Conservation (phyloP, 768 basidiomycete species). For the Inosperma sp. region DNA sequence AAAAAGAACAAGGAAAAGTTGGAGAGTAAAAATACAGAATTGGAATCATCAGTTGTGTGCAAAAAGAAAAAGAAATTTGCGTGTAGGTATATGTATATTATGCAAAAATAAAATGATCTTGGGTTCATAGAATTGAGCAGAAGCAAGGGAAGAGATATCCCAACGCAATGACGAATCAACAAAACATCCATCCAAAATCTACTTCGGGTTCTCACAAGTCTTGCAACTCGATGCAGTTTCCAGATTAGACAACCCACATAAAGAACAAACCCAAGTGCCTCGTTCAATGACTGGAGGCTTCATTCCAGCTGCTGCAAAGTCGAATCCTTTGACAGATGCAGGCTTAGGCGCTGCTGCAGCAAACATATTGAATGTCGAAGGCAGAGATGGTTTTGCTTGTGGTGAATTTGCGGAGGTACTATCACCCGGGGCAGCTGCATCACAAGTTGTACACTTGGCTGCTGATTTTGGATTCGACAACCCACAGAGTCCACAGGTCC, state of each 20-base stretch:
- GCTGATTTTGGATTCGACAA: constrained; percentile 44
- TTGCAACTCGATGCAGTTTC: constrained; percentile 41
- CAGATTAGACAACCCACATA: constrained; percentile 48
- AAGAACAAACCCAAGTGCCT: constrained; percentile 49
- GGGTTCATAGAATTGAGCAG: not conserved
- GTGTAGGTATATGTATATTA: too few species aligned
- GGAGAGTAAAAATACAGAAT: too few species aligned
- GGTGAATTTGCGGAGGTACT: not conserved
- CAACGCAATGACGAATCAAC: not conserved
- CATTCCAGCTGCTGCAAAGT: constrained; percentile 57
- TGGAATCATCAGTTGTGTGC: too few species aligned
- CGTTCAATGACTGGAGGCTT: constrained; percentile 34
- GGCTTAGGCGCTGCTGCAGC: not conserved
- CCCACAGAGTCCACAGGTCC: constrained; percentile 56
- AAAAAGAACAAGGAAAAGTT: too few species aligned
- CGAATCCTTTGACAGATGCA: constrained; percentile 35
- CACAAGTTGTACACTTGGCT: constrained; percentile 49
- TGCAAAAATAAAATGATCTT: too few species aligned
- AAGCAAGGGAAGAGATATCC: not conserved
- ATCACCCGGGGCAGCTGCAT: constrained; percentile 32
- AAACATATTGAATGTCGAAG: not conserved
- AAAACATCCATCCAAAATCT: not conserved
- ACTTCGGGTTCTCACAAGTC: constrained; percentile 39
- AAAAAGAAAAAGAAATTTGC: too few species aligned
- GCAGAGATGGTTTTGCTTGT: not conserved